Base-by-base conservation (phyloP, 2,329 filamentous ascomycete species). In the Didymella arachidicola region DNA sequence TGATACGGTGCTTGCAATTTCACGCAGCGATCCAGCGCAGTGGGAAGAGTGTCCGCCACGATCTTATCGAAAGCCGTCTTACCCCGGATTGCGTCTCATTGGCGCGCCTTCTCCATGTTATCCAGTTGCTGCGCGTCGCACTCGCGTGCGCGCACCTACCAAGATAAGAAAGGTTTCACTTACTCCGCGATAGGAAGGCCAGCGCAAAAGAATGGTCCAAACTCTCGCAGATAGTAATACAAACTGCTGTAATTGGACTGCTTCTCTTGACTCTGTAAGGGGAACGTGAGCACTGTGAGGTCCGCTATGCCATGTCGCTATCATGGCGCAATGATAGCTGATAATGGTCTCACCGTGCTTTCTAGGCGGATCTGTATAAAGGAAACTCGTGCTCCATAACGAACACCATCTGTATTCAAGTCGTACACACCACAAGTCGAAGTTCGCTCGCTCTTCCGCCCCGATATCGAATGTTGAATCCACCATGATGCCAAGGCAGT, bases 241-340 rank as follows among this genome's bases (percentile, higher is more conserved):
- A 60, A 46, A 59, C 53, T 50, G 47, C 57, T 69, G 63, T 67
- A 50, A 65, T 68, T 74, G 69, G 70, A 57, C 53, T 57, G 42
- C 45, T 12, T 26, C 42, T 49, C 26, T 53, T 58, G 61, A 63
- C 63, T 64, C 57, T 62, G 59, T 55, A 54, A 45, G 51, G 66
- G 50, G 47, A 54, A 56, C 63, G 55, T 64, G 66, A 65, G 59
- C 41, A 61, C 60, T 60, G 36, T 55, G 44, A 53, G 41, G 41
- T 53, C 66, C 65, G 61, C 66, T 68, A 72, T 61, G 64, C 50
- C 48, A 67, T 69, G 66, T 64, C 67, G 72, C 73, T 76, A 76
- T 75, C 74, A 71, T 72, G 57, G 67, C 67, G 69, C 68, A 69
- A 73, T 70, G 72, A 76, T 76, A 76, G 72, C 71, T 66, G 65